Conservation (phyloP, 345 rosid genomes). For the Hypericum perforatum region DNA sequence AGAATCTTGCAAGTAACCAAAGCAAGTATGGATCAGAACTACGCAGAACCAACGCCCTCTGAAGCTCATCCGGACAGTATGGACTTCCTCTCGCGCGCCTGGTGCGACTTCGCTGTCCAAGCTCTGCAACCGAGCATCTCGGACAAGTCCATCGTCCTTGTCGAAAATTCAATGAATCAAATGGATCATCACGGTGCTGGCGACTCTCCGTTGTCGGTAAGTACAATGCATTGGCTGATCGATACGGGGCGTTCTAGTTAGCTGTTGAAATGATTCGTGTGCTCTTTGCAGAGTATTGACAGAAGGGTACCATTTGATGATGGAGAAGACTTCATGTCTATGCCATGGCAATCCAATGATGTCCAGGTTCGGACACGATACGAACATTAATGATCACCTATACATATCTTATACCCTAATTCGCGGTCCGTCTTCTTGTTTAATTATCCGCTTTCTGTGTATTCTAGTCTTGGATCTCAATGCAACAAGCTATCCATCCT, state of each 20-base stretch:
- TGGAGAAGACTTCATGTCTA: slow-evolving; percentile 52
- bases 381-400: neutral
- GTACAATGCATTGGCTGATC: slow-evolving; percentile 3
- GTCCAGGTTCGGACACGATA: slow-evolving; percentile 43
- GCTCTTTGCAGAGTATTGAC: neutral
- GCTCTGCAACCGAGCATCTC: slow-evolving; percentile 49
- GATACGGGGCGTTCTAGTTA: neutral
- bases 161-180: slow-evolving; percentile 33
- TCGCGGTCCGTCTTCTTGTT: neutral
- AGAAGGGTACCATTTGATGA: slow-evolving; percentile 23
- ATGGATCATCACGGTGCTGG: slow-evolving; percentile 27
- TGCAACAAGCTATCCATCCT: slow-evolving; percentile 99
- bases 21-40: too few species aligned
- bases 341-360: slow-evolving; percentile 85
- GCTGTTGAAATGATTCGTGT: neutral
- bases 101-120: slow-evolving; percentile 89
- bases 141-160: slow-evolving; percentile 37
- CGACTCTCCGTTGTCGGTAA: slow-evolving; percentile 41
- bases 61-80: slow-evolving; percentile 84
- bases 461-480: slow-evolving; percentile 92
- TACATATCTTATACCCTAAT: neutral
- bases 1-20: too few species aligned
- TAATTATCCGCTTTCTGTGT: neutral
- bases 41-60: slow-evolving; percentile 37
- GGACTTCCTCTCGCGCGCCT: slow-evolving; percentile 79